Evolutionary conservation across 2,329 filamentous ascomycete genomes (phyloP), one percentile per base, ranked within the genome.

Genomic region (Epichloe sp.): DNA sequence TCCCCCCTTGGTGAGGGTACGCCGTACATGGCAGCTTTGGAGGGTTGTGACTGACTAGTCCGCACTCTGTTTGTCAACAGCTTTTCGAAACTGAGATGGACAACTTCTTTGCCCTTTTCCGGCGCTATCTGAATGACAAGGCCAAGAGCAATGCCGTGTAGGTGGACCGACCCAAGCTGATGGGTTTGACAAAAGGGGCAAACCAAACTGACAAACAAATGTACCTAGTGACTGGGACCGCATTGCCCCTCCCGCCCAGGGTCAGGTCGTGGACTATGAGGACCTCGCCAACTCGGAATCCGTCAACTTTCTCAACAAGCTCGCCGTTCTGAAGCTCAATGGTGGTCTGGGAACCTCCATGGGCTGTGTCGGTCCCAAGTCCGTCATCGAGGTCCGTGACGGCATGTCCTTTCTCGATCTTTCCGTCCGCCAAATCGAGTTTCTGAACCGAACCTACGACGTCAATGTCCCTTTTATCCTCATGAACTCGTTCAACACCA

Each of bases 401-500:
- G 93, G 93, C 81, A 98, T 97, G 93, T 98, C 93, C 62, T 98
- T 98, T 84, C 80, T 98, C 60, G 93, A 98, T 73, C 80, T 98
- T 63, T 97, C 93, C 19, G 93, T 98, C 63, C 88, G 93, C 65
- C 93, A 98, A 79, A 95, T 98, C 67, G 93, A 98, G 77, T 94
- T 89, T 78, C 85, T 98, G 62, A 98, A 98, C 85, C 86, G 90
- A 71, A 97, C 89, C 58, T 97, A 96, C 77, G 81, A 86, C 62
- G 88, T 94, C 70, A 97, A 96, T 68, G 93, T 98, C 36, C 93
- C 93, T 47, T 96, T 98, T 72, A 83, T 98, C 60, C 84, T 98
- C 62, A 98, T 98, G 93, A 98, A 98, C 84, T 97, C 93, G 51
- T 98, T 98, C 86, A 98, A 98, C 82, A 98, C 93, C 68, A 90